Percentiles rank a stretch among this genome's conserved stretches.
Evolutionary conservation across 129 eudicot genomes (phyloP).

Genomic region (Flaveria robusta): DNA sequence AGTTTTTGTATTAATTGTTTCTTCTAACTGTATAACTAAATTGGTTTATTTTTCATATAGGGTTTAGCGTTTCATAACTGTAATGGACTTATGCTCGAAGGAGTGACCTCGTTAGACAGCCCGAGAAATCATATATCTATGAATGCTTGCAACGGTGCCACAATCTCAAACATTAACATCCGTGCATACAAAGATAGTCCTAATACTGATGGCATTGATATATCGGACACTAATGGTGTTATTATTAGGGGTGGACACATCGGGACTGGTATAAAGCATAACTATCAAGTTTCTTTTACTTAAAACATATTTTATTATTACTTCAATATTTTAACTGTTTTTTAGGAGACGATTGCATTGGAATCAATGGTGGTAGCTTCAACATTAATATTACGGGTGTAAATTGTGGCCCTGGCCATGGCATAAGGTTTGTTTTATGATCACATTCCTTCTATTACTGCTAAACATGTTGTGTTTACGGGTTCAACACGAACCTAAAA

Average conservation of each 20-base stretch:
- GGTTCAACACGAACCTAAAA: too few species aligned
- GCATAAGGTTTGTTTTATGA: conserved; percentile 46
- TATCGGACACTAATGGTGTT: conserved; percentile 19
- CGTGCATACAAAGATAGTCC: conserved; percentile 38
- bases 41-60: conserved; percentile 12
- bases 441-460: neutral
- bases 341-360: conserved; percentile 60
- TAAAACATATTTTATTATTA: neutral
- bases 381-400: conserved; percentile 27
- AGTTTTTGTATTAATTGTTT: neutral
- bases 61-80: conserved; percentile 43
- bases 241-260: conserved; percentile 24
- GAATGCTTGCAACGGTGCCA: conserved; percentile 23
- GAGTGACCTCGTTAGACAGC: conserved; percentile 30
- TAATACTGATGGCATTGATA: conserved; percentile 49
- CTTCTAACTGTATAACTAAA: neutral
- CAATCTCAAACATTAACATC: conserved; percentile 13
- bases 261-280: conserved; percentile 26
- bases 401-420: conserved; percentile 65
- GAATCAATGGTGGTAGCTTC: conserved; percentile 42
- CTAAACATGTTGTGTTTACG: too few species aligned
- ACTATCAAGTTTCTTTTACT: neutral
- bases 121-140: conserved; percentile 37
- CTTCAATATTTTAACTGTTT: neutral
- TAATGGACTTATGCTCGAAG: conserved; percentile 28